Percentiles rank a stretch among this genome's conserved stretches.
Conservation (phyloP, 129 eudicot species). For the Deinandra increscens region DNA sequence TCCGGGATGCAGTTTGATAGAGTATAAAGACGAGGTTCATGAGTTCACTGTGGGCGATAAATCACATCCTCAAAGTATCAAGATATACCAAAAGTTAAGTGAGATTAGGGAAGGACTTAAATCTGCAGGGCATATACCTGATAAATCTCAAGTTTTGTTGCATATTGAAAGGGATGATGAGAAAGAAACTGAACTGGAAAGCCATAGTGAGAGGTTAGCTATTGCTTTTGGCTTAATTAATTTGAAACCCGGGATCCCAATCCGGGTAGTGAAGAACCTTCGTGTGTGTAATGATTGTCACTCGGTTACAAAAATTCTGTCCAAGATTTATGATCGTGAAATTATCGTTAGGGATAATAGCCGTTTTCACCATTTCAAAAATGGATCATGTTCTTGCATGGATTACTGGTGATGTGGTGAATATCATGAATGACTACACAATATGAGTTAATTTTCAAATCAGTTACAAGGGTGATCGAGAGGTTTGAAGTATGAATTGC, state of each 20-base stretch:
- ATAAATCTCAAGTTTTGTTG: slow-evolving; percentile 42
- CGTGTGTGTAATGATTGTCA: slow-evolving; percentile 92
- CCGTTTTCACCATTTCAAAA: slow-evolving; percentile 69
- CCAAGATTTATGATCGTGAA: slow-evolving; percentile 62
- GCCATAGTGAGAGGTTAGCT: slow-evolving; percentile 86
- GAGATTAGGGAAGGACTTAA: slow-evolving; percentile 40
- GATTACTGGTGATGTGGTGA: slow-evolving; percentile 67
- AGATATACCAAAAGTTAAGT: slow-evolving; percentile 38
- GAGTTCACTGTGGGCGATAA: slow-evolving; percentile 51
- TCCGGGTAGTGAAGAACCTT: slow-evolving; percentile 69
- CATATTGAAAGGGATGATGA: slow-evolving; percentile 40
- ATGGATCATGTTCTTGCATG: slow-evolving; percentile 72
- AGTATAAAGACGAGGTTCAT: slow-evolving; percentile 39
- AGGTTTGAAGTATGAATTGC: slow-evolving; percentile 10
- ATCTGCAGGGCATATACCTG: slow-evolving; percentile 35
- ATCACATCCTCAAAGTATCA: slow-evolving; percentile 38
- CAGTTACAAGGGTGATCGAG: slow-evolving; percentile 11
- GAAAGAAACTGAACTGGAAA: slow-evolving; percentile 49
- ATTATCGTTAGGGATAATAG: slow-evolving; percentile 73
- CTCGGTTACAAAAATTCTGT: slow-evolving; percentile 57
- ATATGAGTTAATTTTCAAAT: background rate
- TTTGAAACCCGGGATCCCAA: slow-evolving; percentile 42
- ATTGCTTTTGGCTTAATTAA: slow-evolving; percentile 65
- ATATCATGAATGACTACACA: too few relatives aligned
- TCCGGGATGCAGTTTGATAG: slow-evolving; percentile 46